phyloP scores from a whole-genome alignment of 2,329 filamentous ascomycete species.

The Sporothrix euskadiensis region DNA sequence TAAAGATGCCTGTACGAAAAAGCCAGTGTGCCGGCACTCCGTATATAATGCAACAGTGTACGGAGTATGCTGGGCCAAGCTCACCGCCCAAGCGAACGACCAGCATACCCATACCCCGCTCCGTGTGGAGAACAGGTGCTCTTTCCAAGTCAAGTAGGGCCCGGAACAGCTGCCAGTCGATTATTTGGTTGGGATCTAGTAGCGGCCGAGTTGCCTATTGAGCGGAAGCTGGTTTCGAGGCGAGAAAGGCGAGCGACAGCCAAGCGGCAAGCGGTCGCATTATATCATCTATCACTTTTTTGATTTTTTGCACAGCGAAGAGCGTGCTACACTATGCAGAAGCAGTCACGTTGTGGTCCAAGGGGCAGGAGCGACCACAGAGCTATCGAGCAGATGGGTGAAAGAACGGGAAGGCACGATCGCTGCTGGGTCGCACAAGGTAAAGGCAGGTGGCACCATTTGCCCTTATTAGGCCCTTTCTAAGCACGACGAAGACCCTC shows the following conservation, averaged over 20 bases:
- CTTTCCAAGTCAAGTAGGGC: neutral
- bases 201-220: neutral
- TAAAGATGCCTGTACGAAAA: neutral
- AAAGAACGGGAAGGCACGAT: neutral
- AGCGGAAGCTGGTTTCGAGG: neutral
- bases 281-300: neutral
- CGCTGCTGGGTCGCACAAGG: neutral
- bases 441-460: neutral
- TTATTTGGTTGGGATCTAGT: neutral
- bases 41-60: slow-evolving; percentile 2
- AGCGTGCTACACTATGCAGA: neutral
- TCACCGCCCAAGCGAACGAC: slow-evolving; percentile 14
- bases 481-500: neutral
- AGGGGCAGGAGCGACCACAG: neutral
- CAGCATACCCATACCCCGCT: neutral
- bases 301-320: neutral
- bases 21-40: slow-evolving; percentile 6
- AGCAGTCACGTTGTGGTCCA: neutral
- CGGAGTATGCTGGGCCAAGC: neutral
- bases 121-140: slow-evolving; percentile 1
- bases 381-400: neutral
- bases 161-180: neutral
- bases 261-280: neutral
- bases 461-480: neutral
- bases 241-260: neutral